phyloP scores from a whole-genome alignment of 129 eudicot genomes.

The Lactuca sativa region DNA sequence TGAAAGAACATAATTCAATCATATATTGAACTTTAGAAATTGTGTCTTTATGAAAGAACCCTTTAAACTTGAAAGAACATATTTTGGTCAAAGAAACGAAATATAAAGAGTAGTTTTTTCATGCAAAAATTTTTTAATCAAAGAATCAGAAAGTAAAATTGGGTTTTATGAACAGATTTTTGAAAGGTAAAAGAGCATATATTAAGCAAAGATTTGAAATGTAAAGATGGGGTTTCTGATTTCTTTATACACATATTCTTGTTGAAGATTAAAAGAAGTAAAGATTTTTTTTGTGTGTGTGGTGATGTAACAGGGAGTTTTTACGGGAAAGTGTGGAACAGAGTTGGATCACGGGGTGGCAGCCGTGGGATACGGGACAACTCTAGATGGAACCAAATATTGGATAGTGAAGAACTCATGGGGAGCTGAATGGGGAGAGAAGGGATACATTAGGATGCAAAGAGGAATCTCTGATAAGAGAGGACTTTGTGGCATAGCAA shows the following conservation, averaged over 20 bases:
- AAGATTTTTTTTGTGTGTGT: background rate
- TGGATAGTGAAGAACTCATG: constrained; percentile 73
- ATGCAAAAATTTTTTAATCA: background rate
- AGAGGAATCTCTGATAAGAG: constrained; percentile 29
- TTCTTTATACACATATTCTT: background rate
- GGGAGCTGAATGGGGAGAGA: constrained; percentile 55
- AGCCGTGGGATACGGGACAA: constrained; percentile 42
- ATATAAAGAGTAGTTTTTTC: background rate
- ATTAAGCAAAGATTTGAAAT: background rate
- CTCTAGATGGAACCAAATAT: constrained; percentile 71
- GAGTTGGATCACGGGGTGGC: constrained; percentile 82
- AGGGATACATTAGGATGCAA: constrained; percentile 59
- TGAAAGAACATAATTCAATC: background rate
- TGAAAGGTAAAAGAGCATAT: background rate
- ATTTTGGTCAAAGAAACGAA: background rate
- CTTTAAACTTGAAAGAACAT: constrained; percentile 7
- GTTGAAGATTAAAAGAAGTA: background rate
- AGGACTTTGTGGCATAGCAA: constrained; percentile 46
- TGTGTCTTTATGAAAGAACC: background rate
- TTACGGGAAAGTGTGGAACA: constrained; percentile 58
- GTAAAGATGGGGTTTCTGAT: background rate
- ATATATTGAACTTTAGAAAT: background rate
- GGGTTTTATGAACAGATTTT: background rate
- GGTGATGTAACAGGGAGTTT: constrained; percentile 49
- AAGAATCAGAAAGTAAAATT: background rate